Evolutionary conservation across 495 filamentous ascomycete genomes (phyloP).

Genomic region (Hyaloscypha finlandica): DNA sequence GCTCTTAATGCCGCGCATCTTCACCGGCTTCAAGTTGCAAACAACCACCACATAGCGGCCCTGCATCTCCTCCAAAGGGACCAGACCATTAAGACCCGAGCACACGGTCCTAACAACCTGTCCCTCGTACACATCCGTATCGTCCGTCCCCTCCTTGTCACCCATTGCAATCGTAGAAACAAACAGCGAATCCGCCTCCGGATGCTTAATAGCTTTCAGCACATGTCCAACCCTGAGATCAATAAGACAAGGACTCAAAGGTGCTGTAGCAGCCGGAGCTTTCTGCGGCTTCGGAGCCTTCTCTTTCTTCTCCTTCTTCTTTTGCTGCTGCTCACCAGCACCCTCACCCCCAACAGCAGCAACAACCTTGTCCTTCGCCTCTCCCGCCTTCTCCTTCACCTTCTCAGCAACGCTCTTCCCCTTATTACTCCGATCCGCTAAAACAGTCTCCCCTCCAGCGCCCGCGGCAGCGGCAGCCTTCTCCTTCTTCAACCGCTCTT

Average conservation of each 20-base stretch:
- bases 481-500: conserved; percentile 85
- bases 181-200: conserved; percentile 92
- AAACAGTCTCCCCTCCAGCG: conserved; percentile 43
- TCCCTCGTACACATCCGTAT: conserved; percentile 83
- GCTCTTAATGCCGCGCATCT: conserved; percentile 97
- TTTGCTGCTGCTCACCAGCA: conserved; percentile 32
- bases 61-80: conserved; percentile 96
- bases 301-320: conserved; percentile 85
- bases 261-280: conserved; percentile 63
- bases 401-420: conserved; percentile 35
- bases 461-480: conserved; percentile 63
- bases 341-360: conserved; percentile 43
- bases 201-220: conserved; percentile 90
- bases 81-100: conserved; percentile 89
- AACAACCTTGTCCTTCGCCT: conserved; percentile 43
- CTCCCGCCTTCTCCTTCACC: conserved; percentile 32
- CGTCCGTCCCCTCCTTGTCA: conserved; percentile 80
- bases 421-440: conserved; percentile 55
- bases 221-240: conserved; percentile 97
- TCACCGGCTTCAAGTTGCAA: conserved; percentile 97
- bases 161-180: conserved; percentile 97
- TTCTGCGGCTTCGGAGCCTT: conserved; percentile 72
- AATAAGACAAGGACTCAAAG: conserved; percentile 80
- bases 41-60: conserved; percentile 90
- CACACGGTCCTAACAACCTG: conserved; percentile 92